Evolutionary conservation across 1,139 yeast species (phyloP), one percentile per base, ranked within the genome.

Genomic region (Lizanozyma gosingica): DNA sequence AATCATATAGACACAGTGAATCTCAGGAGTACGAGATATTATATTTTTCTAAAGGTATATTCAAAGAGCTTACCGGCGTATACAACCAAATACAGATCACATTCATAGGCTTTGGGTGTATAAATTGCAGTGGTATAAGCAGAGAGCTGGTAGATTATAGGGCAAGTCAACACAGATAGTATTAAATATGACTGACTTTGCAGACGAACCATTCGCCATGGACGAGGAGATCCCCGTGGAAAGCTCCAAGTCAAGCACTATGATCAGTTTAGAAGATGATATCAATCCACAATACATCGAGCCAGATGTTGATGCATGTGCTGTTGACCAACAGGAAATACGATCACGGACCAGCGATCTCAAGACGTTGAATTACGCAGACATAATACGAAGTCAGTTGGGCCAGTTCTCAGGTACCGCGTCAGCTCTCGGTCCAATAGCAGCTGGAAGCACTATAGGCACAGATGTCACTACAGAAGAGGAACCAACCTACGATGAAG

Each of bases 181-280:
- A n/a, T 6, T 22, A 16, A 33, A 15, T 8, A 64, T 66, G 71
- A 49, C 60, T 2, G 67, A 61, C 32, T 57, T 56, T 43, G 50
- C 59, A 16, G 73, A 68, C 34, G 70, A 62, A 43, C 74, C 75
- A 47, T 69, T 69, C 44, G 71, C 63, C 41, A 69, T 69, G 75
- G 75, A 69, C 48, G 75, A 69, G 44, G 75, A 69, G 39, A 48
- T 65, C 37, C 49, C 51, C 15, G 33, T 36, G 27, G 37, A 41
- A 16, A 40, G 42, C 15, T 34, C 9, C 17, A 35, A 15, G 11
- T 9, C 15, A 14, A 29, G 9, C 14, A 14, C 6, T 4, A 36
- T 3, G 34, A 35, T n/a, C 29, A 29, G 17, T 15, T 27, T 43
- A n/a, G 41, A 43, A 14, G 33, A 41, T n/a, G 55, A 55, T 15